Evolutionary conservation across 2,329 filamentous ascomycete species (phyloP), one percentile per base, ranked within the genome.

Genomic region (Aureobasidium sp.): DNA sequence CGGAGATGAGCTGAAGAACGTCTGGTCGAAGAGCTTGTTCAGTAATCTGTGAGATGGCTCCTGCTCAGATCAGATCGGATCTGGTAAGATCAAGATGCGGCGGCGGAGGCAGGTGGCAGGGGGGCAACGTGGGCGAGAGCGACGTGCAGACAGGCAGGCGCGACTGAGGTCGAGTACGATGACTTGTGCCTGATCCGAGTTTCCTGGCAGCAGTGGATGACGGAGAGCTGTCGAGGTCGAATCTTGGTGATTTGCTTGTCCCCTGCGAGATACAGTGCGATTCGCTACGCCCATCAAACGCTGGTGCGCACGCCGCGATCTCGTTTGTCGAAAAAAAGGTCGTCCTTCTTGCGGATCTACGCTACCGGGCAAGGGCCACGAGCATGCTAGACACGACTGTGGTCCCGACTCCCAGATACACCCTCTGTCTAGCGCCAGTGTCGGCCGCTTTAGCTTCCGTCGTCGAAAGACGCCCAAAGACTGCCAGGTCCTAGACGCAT

Each of bases 231-330:
- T 42, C 47, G 58, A 61, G 34, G 39, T 61, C 47, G 36, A 41
- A 53, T 61, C 57, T 49, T 31, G 34, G 34, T 37, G 57, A 51
- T 52, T 49, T 51, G 34, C 45, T 44, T 36, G 41, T 51, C 57
- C 45, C 55, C 55, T 60, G 57, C 45, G 34, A 60, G 57, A 60
- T 60, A 42, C 34, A 51, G 45, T 60, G 25, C 57, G 34, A 60
- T 60, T 60, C 57, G 57, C 57, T 51, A 31, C 39, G 55, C 42
- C 53, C 55, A 37, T 58, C 55, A 58, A 58, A 58, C 55, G 44
- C 55, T 58, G 55, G 55, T 58, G 55, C 42, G 55, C 44, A 14
- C 15, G 55, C 55, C 55, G 34, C 34, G 57, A 60, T 60, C 57
- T 60, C 34, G 57, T 49, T 25, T 36, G 41, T 60, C 44, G 44